Conservation (phyloP, 2,329 filamentous ascomycete species). For the Xylariaceae sp. region DNA sequence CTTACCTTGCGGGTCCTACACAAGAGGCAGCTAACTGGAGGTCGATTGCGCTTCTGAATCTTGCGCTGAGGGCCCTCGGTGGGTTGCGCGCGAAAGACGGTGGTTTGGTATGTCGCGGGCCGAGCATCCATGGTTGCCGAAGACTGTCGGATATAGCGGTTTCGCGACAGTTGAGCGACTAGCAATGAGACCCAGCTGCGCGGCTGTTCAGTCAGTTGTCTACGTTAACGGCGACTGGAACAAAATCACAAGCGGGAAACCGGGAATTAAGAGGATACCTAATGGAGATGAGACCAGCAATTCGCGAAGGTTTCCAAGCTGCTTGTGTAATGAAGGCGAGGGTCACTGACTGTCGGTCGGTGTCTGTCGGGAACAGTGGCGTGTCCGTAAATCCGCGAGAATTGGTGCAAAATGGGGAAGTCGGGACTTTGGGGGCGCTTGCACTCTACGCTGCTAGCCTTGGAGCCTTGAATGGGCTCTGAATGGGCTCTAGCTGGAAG, state of each 20-base stretch:
- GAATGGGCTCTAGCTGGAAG: too few relatives aligned
- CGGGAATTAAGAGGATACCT: conserved; percentile 21
- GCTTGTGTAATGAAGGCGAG: conserved; percentile 6
- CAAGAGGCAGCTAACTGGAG: conserved; percentile 31
- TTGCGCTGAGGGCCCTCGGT: conserved; percentile 30
- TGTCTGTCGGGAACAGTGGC: conserved; percentile 13
- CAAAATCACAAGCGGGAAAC: conserved; percentile 1
- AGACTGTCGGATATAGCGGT: conserved; percentile 19
- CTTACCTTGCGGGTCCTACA: conserved; percentile 32
- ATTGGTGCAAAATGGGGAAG: too few relatives aligned
- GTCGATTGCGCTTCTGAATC: conserved; percentile 34
- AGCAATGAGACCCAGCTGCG: too few relatives aligned
- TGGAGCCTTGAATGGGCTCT: too few relatives aligned
- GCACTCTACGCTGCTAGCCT: too few relatives aligned
- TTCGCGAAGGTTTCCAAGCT: neutral
- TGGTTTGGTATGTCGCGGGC: conserved; percentile 28
- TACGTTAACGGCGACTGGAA: conserved; percentile 1
- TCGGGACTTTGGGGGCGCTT: too few relatives aligned
- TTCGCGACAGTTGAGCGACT: too few relatives aligned
- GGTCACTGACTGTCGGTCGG: neutral
- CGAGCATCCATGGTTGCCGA: conserved; percentile 25
- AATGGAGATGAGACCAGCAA: conserved; percentile 14
- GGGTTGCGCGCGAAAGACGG: conserved; percentile 32
- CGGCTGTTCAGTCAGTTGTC: neutral
- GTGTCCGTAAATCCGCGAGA: conserved; percentile 11